Evolutionary conservation across 2,329 filamentous ascomycete genomes (phyloP), one percentile per base, ranked within the genome.

Genomic region (Neopestalotiopsis sp.): DNA sequence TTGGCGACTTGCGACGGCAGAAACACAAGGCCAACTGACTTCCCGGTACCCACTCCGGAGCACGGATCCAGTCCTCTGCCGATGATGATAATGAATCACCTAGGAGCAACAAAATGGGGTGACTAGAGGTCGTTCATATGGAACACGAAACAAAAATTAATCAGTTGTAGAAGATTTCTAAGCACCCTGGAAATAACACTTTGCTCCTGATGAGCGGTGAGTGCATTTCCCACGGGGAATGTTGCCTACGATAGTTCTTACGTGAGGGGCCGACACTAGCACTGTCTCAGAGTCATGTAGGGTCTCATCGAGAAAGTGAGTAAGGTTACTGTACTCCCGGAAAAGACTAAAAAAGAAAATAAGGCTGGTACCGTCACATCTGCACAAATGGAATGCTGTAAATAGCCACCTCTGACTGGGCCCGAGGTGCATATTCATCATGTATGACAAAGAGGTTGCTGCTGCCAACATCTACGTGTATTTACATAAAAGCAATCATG

Each of bases 401-500:
- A n/a, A 49, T 49, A 53, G n/a, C 45, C 45, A 53, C n/a, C 17
- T 53, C 6, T 20, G 17, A 4, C 7, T 53, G 17, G 45, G n/a
- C 45, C 20, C 20, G 17, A n/a, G n/a, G 9, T 53, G 45, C 14
- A 24, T 53, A 53, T 53, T n/a, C 14, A 53, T 53, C 10, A 53
- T 53, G 45, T 53, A 53, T 53, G 45, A 24, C 45, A 24, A 53
- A 53, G 45, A 53, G n/a, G n/a, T 53, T 53, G 45, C 45, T 53
- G n/a, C 45, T 53, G 45, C 14, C 45, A 17, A 20, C 45, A 3
- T 20, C n/a, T 53, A 20, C 20, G n/a, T 24, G 45, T 17, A n/a
- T 53, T 9, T 20, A 28, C 24, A 28, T 28, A 53, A 53, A 53
- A 53, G 45, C 45, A 53, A 53, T 53, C 2, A n/a, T 24, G 10